A percentile compares a stretch with the other conserved stretches of the same genome.
Evolutionary conservation across 805 yeast species (phyloP).

Genomic region (Torulaspora quercuum): DNA sequence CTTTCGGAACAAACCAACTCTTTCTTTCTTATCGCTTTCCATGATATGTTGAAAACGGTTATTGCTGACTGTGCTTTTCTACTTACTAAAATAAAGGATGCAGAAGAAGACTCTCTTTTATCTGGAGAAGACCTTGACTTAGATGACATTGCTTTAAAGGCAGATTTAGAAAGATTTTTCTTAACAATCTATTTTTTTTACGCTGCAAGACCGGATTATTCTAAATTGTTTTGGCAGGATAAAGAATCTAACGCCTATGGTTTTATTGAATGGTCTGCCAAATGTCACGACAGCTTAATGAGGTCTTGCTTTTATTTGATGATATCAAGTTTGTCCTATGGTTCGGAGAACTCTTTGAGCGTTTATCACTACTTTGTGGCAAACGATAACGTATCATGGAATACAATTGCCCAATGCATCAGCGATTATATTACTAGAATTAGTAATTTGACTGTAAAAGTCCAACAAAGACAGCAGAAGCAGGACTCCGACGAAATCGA

Average conservation of each 20-base stretch:
- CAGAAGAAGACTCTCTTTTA: constrained; percentile 67
- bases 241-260: constrained; percentile 66
- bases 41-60: constrained; percentile 51
- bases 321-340: constrained; percentile 68
- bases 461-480: constrained; percentile 28
- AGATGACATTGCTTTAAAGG: constrained; percentile 64
- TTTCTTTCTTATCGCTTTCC: constrained; percentile 44
- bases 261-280: constrained; percentile 84
- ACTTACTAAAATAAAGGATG: constrained; percentile 63
- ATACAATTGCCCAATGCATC: constrained; percentile 50
- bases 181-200: constrained; percentile 69
- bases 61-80: constrained; percentile 63
- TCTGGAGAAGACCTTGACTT: constrained; percentile 55
- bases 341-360: constrained; percentile 51
- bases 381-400: constrained; percentile 49
- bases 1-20: constrained; percentile 28
- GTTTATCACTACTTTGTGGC: constrained; percentile 48
- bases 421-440: constrained; percentile 50
- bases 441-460: constrained; percentile 30
- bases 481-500: constrained; percentile 31
- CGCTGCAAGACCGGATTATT: constrained; percentile 54
- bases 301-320: constrained; percentile 77
- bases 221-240: constrained; percentile 66
- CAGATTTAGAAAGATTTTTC: constrained; percentile 86
- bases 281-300: constrained; percentile 74